Evolutionary conservation across 805 yeast species (phyloP).

Genomic region (Kodamaea kakaduensis): DNA sequence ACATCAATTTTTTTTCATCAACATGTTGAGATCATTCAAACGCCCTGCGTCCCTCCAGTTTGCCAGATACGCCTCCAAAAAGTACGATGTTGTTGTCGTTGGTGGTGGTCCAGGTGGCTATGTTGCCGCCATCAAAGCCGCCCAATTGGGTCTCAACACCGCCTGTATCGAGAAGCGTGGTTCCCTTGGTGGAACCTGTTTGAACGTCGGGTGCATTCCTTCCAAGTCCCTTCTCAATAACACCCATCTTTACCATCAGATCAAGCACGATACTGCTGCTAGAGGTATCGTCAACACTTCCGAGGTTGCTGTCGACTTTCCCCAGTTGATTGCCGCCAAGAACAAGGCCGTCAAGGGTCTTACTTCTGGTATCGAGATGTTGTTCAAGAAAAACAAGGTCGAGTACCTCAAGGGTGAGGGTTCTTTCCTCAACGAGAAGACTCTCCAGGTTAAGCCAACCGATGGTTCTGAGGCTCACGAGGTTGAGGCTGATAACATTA

Average conservation of each 20-base stretch:
- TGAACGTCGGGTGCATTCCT: constrained; percentile 98
- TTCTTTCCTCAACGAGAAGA: constrained; percentile 77
- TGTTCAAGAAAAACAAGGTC: constrained; percentile 93
- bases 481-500: constrained; percentile 79
- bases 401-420: constrained; percentile 93
- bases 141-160: constrained; percentile 89
- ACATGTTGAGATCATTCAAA: constrained; percentile 17
- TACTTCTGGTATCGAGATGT: constrained; percentile 91
- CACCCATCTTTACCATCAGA: constrained; percentile 87
- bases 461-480: constrained; percentile 74
- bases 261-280: constrained; percentile 73
- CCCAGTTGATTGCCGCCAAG: constrained; percentile 83
- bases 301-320: constrained; percentile 72
- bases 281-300: constrained; percentile 87
- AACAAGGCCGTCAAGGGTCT: constrained; percentile 84
- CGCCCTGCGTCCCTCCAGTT: constrained; percentile 22
- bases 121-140: constrained; percentile 98
- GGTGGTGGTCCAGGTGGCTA: constrained; percentile 99
- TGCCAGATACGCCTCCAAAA: constrained; percentile 40
- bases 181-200: constrained; percentile 93
- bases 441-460: constrained; percentile 74
- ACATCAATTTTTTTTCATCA: too few relatives aligned
- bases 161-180: constrained; percentile 99
- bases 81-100: constrained; percentile 86
- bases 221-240: constrained; percentile 94